Percentiles rank a stretch among this genome's conserved stretches.
These are phyloP conservation scores for Aspergillus cavernicola DNA, from an alignment of 495 filamentous ascomycete species.

Conservation along the genomic window DNA sequence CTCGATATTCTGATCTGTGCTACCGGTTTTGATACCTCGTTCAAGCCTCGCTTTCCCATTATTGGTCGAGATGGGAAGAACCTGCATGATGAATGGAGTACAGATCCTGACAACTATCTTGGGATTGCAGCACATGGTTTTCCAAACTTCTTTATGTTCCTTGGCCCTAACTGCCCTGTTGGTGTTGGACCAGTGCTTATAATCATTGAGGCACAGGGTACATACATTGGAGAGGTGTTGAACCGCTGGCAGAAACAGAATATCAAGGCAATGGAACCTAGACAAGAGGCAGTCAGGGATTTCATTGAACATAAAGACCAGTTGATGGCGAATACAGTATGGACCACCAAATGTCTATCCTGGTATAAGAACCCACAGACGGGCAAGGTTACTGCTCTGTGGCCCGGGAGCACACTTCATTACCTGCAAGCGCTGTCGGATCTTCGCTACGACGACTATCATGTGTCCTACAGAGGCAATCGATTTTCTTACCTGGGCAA, in stretches of 20 bases:
- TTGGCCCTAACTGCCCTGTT: too few species aligned
- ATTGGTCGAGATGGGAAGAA: slow-evolving; percentile 32
- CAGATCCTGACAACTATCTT: too few species aligned
- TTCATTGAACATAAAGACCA: neutral
- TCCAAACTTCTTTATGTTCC: too few species aligned
- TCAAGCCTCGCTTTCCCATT: slow-evolving; percentile 27
- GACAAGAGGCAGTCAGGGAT: neutral
- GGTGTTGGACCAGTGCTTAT: too few species aligned
- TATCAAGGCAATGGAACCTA: neutral
- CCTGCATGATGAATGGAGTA: too few species aligned
- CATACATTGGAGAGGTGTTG: slow-evolving; percentile 1
- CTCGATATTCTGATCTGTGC: slow-evolving; percentile 48
- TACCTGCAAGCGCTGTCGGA: slow-evolving; percentile 50
- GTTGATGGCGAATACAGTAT: slow-evolving; percentile 22
- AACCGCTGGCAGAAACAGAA: slow-evolving; percentile 11
- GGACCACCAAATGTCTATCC: slow-evolving; percentile 24
- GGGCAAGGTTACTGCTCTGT: slow-evolving; percentile 32
- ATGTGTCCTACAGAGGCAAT: slow-evolving; percentile 22
- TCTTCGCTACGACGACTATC: slow-evolving; percentile 48
- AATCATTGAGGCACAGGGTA: slow-evolving; percentile 1
- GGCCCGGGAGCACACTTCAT: slow-evolving; percentile 37
- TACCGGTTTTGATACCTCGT: slow-evolving; percentile 45
- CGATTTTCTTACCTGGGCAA: slow-evolving; percentile 26
- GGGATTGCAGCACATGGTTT: too few species aligned
- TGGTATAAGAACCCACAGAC: slow-evolving; percentile 36